A percentile compares a stretch with the other conserved stretches of the same genome.
These are phyloP conservation scores for Crithidia bombi DNA, from an alignment of 208 protist genomes.

Conservation along the genomic window DNA sequence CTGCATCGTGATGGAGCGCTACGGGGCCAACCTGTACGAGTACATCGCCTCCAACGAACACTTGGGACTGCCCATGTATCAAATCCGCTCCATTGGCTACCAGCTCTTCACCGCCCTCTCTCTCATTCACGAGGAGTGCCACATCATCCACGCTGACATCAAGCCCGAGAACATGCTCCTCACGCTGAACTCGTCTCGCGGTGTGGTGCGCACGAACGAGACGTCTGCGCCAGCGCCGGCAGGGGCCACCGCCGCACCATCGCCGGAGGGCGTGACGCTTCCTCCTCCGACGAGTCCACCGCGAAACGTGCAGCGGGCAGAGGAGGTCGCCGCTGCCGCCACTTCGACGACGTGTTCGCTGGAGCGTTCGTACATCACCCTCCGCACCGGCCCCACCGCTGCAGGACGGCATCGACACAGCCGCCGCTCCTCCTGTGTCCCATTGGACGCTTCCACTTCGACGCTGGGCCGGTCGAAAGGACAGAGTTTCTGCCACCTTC, in stretches of 20 bases:
- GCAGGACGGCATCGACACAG: slow-evolving; percentile 23
- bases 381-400: slow-evolving; percentile 12
- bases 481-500: slow-evolving; percentile 21
- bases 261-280: too few species aligned
- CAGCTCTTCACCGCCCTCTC: slow-evolving; percentile 95
- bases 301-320: slow-evolving; percentile 20
- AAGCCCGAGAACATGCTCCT: slow-evolving; percentile 96
- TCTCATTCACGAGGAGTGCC: slow-evolving; percentile 85
- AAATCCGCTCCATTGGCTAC: slow-evolving; percentile 82
- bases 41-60: slow-evolving; percentile 81
- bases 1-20: slow-evolving; percentile 92
- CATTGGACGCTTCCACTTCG: slow-evolving; percentile 16
- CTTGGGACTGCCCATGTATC: slow-evolving; percentile 80
- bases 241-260: not conserved
- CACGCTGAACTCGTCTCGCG: slow-evolving; percentile 57
- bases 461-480: slow-evolving; percentile 5
- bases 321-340: not conserved
- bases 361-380: slow-evolving; percentile 31
- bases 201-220: slow-evolving; percentile 23
- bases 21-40: slow-evolving; percentile 93
- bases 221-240: not conserved
- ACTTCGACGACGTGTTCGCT: not conserved
- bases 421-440: slow-evolving; percentile 4
- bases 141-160: slow-evolving; percentile 97
- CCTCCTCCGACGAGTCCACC: slow-evolving; percentile 6